Base-by-base conservation (phyloP, 2,329 filamentous ascomycete genomes). In the Phialocephala sp. region DNA sequence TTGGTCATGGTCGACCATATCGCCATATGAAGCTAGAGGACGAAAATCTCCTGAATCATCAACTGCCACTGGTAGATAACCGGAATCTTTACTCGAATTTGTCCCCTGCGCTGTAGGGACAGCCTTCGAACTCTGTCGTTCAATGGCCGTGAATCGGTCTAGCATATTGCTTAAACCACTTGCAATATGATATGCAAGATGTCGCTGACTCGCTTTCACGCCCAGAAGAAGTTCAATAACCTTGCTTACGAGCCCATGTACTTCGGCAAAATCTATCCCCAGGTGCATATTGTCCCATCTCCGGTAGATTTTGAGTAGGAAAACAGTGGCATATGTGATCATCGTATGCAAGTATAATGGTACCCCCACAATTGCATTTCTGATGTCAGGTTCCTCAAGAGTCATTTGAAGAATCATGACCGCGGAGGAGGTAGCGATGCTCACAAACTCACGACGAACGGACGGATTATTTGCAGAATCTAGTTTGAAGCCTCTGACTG, bases 331-430 rank as follows among this genome's bases (percentile, higher is more conserved):
- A 60, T 76, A 78, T 3, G 77, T 72, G 35, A 79, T 77, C 77
- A 79, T 79, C 37, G 76, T 78, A 63, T 79, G 76, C 1, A 77
- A 70, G 62, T 78, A 79, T 1, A 79, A 65, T 0, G 77, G 78
- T 8, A 77, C 75, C 11, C 77, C 77, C 8, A 77, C 72, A 3
- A 79, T 64, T 1, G 74, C 71, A 11, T 71, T 68, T 2, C 73
- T 68, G 41, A 79, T 73, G 50, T 79, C 77, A 1, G 73, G 71
- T 43, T 79, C 77, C 36, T 76, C 74, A 0, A 78, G 66, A 0
- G 78, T 73, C 22, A 77, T 73, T 8, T 73, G 72, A 1, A 79
- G 69, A 20, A 76, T 74, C 22, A 68, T 55, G 45, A 73, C 69
- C 11, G 74, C 75, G 35, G 66, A 67, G 1, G 67, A 47, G 32